phyloP scores from a whole-genome alignment of 495 filamentous ascomycete genomes.

The Cryomyces antarcticus region DNA sequence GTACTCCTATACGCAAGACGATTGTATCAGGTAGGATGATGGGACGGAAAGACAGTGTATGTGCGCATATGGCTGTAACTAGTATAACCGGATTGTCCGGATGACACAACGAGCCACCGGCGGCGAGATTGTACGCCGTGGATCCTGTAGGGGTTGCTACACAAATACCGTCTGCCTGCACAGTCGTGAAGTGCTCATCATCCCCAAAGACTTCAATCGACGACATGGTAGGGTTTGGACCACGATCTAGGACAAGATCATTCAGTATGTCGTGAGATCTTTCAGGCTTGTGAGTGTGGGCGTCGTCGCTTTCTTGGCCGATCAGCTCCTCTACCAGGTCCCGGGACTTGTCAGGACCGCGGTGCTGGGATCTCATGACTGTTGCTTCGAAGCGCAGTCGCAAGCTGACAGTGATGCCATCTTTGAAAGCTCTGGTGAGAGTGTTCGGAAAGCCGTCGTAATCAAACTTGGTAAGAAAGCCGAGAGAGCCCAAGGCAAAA shows the following conservation, averaged over 20 bases:
- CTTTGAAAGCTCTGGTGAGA: conserved; percentile 48
- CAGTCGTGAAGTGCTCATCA: conserved; percentile 78
- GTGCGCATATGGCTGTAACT: conserved; percentile 85
- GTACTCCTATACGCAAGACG: conserved; percentile 75
- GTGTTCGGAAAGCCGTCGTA: conserved; percentile 53
- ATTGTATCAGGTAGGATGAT: conserved; percentile 93
- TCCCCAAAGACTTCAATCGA: conserved; percentile 83
- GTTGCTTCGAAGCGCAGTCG: conserved; percentile 84
- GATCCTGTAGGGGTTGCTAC: conserved; percentile 83
- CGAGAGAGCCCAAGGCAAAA: conserved; percentile 78
- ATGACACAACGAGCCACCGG: conserved; percentile 85
- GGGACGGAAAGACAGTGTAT: conserved; percentile 87
- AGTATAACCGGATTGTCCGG: conserved; percentile 95
- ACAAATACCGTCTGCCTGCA: conserved; percentile 75
- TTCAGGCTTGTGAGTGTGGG: conserved; percentile 62
- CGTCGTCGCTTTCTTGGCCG: conserved; percentile 61
- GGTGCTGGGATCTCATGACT: conserved; percentile 58
- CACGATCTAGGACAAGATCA: conserved; percentile 76
- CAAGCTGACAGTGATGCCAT: conserved; percentile 78
- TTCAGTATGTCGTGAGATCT: conserved; percentile 77
- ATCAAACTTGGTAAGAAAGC: conserved; percentile 93
- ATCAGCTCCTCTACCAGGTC: conserved; percentile 84
- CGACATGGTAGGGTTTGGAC: conserved; percentile 85
- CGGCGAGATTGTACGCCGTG: conserved; percentile 93
- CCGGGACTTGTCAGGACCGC: conserved; percentile 4